Evolutionary conservation across 805 yeast genomes (phyloP).

Genomic region (Metschnikowia orientalis): DNA sequence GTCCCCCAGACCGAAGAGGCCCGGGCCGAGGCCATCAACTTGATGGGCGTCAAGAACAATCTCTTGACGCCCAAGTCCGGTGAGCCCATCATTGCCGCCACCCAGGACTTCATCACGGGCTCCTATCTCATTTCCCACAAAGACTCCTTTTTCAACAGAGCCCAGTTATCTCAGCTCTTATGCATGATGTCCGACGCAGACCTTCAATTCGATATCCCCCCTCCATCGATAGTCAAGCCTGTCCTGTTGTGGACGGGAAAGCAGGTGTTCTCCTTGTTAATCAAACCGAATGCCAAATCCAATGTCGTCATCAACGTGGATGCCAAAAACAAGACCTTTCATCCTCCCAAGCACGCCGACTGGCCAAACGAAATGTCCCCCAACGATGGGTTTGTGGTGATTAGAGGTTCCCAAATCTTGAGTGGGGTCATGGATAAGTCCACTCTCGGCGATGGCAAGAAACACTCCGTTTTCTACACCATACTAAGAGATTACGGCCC

Average conservation of each 20-base stretch:
- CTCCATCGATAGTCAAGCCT: constrained; percentile 92
- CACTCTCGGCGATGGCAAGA: constrained; percentile 95
- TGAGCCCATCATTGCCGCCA: constrained; percentile 98
- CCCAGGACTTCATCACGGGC: constrained; percentile 98
- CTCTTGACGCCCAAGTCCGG: constrained; percentile 95
- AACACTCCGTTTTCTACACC: constrained; percentile 92
- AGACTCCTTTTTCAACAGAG: constrained; percentile 89
- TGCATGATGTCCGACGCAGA: constrained; percentile 96
- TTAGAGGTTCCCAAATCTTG: constrained; percentile 82
- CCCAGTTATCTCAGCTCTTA: constrained; percentile 72
- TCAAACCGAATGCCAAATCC: constrained; percentile 71
- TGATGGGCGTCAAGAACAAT: constrained; percentile 97
- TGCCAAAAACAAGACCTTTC: constrained; percentile 88
- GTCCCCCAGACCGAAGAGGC: constrained; percentile 99
- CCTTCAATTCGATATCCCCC: constrained; percentile 86
- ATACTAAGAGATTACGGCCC: constrained; percentile 96
- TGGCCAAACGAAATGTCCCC: constrained; percentile 93
- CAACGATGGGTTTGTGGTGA: constrained; percentile 90
- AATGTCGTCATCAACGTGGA: constrained; percentile 86
- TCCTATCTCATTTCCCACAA: constrained; percentile 89
- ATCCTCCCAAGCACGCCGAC: constrained; percentile 61
- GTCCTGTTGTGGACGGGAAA: constrained; percentile 94
- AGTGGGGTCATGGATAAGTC: constrained; percentile 98
- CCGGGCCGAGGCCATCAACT: constrained; percentile 94
- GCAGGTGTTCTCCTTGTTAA: constrained; percentile 84